These are phyloP conservation scores for Lactarius hatsudake DNA, from an alignment of 768 basidiomycete species.

Conservation along the genomic window DNA sequence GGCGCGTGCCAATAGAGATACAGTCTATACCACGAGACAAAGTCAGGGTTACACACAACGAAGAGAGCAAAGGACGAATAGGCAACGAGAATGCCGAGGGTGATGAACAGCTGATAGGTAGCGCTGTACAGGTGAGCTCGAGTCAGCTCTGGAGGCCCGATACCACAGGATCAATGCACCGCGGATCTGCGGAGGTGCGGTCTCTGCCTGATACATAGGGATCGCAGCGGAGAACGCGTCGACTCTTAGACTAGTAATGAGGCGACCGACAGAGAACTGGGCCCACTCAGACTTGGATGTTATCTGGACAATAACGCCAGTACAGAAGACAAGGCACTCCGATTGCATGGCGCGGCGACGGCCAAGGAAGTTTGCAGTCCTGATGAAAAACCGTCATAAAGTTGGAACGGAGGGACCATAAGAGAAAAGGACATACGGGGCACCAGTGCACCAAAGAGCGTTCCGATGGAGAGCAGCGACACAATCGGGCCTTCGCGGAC, in stretches of 20 bases:
- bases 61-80: slow-evolving; percentile 38
- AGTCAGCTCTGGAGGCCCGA: slow-evolving; percentile 30
- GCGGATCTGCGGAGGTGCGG: slow-evolving; percentile 67
- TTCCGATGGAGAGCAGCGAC: slow-evolving; percentile 67
- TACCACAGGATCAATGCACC: slow-evolving; percentile 40
- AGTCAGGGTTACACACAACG: not conserved
- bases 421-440: slow-evolving; percentile 44
- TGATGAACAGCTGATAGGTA: slow-evolving; percentile 64
- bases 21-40: slow-evolving; percentile 41
- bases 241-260: slow-evolving; percentile 64
- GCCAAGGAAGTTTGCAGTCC: slow-evolving; percentile 62
- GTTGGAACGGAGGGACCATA: slow-evolving; percentile 5
- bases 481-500: slow-evolving; percentile 68
- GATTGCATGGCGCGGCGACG: slow-evolving; percentile 62
- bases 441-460: slow-evolving; percentile 65
- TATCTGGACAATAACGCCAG: slow-evolving; percentile 64
- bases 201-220: slow-evolving; percentile 58
- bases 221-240: slow-evolving; percentile 67
- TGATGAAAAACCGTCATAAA: slow-evolving; percentile 27
- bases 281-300: slow-evolving; percentile 52
- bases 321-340: slow-evolving; percentile 54
- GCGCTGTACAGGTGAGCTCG: slow-evolving; percentile 32
- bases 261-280: slow-evolving; percentile 64
- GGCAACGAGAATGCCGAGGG: slow-evolving; percentile 65
- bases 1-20: slow-evolving; percentile 66